A percentile compares a stretch with the other conserved stretches of the same genome.
Conservation (phyloP, 2,329 filamentous ascomycete genomes). For the Ophidiomyces ophidiicola region DNA sequence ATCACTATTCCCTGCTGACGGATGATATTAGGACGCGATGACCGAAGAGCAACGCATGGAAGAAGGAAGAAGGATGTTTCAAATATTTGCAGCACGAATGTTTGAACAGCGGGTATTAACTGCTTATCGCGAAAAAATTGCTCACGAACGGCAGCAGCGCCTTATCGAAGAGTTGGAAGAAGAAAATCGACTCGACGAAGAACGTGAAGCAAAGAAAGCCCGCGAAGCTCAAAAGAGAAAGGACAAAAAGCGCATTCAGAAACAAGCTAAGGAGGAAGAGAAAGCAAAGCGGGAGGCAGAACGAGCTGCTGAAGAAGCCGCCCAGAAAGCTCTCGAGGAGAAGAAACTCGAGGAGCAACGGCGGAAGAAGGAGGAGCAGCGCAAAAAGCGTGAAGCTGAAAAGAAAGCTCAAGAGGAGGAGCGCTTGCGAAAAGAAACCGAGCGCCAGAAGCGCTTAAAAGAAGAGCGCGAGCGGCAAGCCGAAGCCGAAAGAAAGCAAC, state of each 20-base stretch:
- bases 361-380: conserved; percentile 74
- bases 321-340: conserved; percentile 61
- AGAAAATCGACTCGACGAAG: conserved; percentile 61
- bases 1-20: conserved; percentile 21
- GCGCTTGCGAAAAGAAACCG: conserved; percentile 68
- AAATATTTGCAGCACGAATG: conserved; percentile 98
- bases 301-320: conserved; percentile 74
- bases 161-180: conserved; percentile 84
- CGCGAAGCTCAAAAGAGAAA: conserved; percentile 92
- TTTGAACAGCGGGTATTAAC: conserved; percentile 94
- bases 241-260: conserved; percentile 82
- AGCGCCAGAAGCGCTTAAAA: conserved; percentile 63
- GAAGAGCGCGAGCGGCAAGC: conserved; percentile 79
- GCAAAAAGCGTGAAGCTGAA: conserved; percentile 80
- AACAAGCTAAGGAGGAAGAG: conserved; percentile 79
- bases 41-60: conserved; percentile 98
- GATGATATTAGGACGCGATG: conserved; percentile 65
- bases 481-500: conserved; percentile 71
- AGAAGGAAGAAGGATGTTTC: conserved; percentile 95
- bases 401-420: conserved; percentile 87
- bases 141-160: conserved; percentile 78
- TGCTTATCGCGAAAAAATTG: conserved; percentile 96
- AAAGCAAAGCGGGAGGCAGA: conserved; percentile 79
- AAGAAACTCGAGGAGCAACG: conserved; percentile 69
- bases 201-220: conserved; percentile 83